Base-by-base conservation (phyloP, 331 rosid species). In the Pyrus hybrid region DNA sequence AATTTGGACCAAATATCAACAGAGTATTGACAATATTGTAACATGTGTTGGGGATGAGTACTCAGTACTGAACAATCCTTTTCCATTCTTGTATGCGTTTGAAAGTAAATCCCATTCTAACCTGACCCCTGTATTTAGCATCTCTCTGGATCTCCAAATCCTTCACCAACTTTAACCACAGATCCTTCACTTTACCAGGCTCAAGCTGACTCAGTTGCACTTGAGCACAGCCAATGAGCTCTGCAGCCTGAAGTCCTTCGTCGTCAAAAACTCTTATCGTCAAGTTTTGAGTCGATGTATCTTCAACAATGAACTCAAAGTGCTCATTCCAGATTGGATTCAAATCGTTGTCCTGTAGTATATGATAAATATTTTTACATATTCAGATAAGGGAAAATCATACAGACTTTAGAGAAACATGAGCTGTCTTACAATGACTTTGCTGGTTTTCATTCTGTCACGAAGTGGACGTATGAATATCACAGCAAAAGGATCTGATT, bases 251-350 rank as follows among this genome's bases (percentile, higher is more conserved):
- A 81, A 94, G 29, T 53, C 97, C 99, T 77, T 94, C 97, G 23
- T 94, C 92, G 68, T 94, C 97, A 16, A 86, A 92, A 65, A 94
- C 23, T 83, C 96, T 88, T 76, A 94, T 37, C 13, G 96, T 90
- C 90, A 94, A 85, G 80, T 86, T 87, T 60, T 94, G 97, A 21
- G 97, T 86, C 32, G 84, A 75, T 41, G 63, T 77, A 82, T 94
- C 99, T 83, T 92, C 99, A 64, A 94, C 87, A 8, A 81, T 16
- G 80, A 94, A 92, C 80, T 94, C 93, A 53, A 84, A 94, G 84
- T 94, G 92, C 81, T 94, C 97, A 66, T 94, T 94, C 99, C 99
- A 94, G 73, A 94, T 80, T 67, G 97, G 99, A 82, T 87, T 94
- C 90, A 94, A 77, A 76, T 94, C 81, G 63, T 94, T 94, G 75